A percentile compares a stretch with the other conserved stretches of the same genome.
Evolutionary conservation across 805 yeast genomes (phyloP).

Genomic region (Metschnikowia colocasiae): DNA sequence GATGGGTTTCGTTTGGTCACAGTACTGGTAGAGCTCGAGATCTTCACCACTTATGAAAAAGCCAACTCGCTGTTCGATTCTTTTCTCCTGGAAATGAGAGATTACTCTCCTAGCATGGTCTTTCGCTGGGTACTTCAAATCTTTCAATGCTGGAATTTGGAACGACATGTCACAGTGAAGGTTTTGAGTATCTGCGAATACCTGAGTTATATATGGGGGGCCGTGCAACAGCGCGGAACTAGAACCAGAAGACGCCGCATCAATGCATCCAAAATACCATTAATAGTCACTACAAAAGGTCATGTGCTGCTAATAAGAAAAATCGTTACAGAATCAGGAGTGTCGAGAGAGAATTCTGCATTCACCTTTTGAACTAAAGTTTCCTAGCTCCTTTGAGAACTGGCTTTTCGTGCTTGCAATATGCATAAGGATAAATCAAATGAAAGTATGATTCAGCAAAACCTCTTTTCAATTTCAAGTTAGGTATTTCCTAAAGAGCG

Average conservation of each 20-base stretch:
- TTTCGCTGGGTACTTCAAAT: conserved; percentile 74
- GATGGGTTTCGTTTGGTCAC: conserved; percentile 74
- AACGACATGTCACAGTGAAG: not conserved
- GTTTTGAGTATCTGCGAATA: not conserved
- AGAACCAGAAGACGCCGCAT: not conserved
- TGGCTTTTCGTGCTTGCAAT: too few species aligned
- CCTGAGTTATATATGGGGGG: not conserved
- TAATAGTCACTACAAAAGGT: not conserved
- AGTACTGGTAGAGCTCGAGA: conserved; percentile 59
- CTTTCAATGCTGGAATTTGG: conserved; percentile 4
- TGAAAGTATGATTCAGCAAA: not conserved
- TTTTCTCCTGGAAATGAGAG: conserved; percentile 30
- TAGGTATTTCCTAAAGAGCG: not conserved
- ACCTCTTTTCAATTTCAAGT: not conserved
- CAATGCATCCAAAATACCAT: not conserved
- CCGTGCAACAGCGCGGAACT: conserved; percentile 4
- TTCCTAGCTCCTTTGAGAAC: not conserved
- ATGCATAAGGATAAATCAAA: too few species aligned
- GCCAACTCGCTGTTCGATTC: conserved; percentile 23
- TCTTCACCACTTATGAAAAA: conserved; percentile 62
- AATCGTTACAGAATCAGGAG: not conserved
- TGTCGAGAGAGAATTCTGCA: not conserved
- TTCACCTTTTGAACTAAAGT: not conserved
- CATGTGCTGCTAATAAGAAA: not conserved
- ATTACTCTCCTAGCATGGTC: conserved; percentile 61